A percentile compares a stretch with the other conserved stretches of the same genome.
Evolutionary conservation across 2,329 filamentous ascomycete species (phyloP).

Genomic region (Alternaria sp.): DNA sequence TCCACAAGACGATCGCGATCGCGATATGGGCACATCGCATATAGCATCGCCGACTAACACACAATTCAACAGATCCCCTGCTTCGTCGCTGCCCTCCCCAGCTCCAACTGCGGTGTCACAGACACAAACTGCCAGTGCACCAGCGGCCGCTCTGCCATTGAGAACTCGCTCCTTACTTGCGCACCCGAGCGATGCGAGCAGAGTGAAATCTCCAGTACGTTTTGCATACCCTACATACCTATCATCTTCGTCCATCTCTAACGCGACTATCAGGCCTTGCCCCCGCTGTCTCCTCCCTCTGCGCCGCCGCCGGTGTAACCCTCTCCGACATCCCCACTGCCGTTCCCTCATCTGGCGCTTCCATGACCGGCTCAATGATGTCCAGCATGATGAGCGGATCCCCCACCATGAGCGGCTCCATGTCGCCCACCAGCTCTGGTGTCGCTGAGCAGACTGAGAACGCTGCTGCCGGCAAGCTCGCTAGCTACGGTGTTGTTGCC

Average conservation of each 20-base stretch:
- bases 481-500: slow-evolving; percentile 31
- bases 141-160: slow-evolving; percentile 45
- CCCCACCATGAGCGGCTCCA: slow-evolving; percentile 2
- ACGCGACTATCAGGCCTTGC: slow-evolving; percentile 20
- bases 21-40: not conserved
- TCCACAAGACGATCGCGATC: not conserved
- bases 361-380: slow-evolving; percentile 8
- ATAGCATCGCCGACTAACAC: not conserved
- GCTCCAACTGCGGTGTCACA: slow-evolving; percentile 55
- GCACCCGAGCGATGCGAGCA: slow-evolving; percentile 47
- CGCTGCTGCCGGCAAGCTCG: slow-evolving; percentile 28
- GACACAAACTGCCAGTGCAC: slow-evolving; percentile 62
- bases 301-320: slow-evolving; percentile 34
- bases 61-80: slow-evolving; percentile 51
- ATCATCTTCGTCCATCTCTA: not conserved
- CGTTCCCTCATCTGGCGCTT: slow-evolving; percentile 3
- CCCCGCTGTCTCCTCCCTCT: slow-evolving; percentile 36
- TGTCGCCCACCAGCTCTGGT: slow-evolving; percentile 5
- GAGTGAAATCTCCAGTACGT: slow-evolving; percentile 49
- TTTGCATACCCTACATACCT: not conserved
- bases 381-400: slow-evolving; percentile 2
- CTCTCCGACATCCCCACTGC: slow-evolving; percentile 29
- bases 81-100: slow-evolving; percentile 55
- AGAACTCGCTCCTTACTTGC: slow-evolving; percentile 50
- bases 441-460: slow-evolving; percentile 16